Percentiles rank a stretch among this genome's conserved stretches.
Evolutionary conservation across 2,329 filamentous ascomycete species (phyloP).

Genomic region (Bipolaris gigantea): DNA sequence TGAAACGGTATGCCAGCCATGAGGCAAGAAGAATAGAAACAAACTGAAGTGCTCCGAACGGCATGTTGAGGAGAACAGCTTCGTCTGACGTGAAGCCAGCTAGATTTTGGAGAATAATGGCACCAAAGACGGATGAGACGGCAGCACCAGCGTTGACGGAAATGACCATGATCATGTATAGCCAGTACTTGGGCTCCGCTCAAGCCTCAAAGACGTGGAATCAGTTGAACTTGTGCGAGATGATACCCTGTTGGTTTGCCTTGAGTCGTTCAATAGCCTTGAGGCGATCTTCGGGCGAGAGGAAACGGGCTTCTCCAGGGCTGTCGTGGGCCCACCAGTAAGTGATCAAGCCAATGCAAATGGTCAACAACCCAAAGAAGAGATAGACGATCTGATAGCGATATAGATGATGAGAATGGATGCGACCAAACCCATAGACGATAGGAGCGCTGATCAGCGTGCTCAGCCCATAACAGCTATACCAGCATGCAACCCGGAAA

Average conservation of each 20-base stretch:
- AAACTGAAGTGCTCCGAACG: conserved; percentile 49
- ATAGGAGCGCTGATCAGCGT: conserved; percentile 62
- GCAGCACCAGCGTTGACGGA: conserved; percentile 42
- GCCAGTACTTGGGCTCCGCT: conserved; percentile 59
- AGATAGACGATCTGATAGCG: conserved; percentile 64
- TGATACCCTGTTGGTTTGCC: conserved; percentile 73
- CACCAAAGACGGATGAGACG: conserved; percentile 62
- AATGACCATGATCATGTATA: conserved; percentile 32
- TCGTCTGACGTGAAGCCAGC: conserved; percentile 61
- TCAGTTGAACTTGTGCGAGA: conserved; percentile 67
- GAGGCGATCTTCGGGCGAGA: conserved; percentile 66
- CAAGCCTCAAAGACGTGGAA: conserved; percentile 63
- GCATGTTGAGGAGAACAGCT: conserved; percentile 60
- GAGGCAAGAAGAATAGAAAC: conserved; percentile 44
- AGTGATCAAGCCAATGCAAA: conserved; percentile 46
- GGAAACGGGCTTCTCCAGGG: conserved; percentile 60
- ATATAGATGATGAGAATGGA: conserved; percentile 57
- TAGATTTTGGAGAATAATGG: conserved; percentile 60
- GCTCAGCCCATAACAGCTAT: conserved; percentile 65
- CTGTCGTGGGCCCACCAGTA: conserved; percentile 56
- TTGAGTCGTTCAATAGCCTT: conserved; percentile 71
- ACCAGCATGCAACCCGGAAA: conserved; percentile 57
- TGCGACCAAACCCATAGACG: conserved; percentile 62
- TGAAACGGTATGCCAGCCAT: conserved; percentile 61
- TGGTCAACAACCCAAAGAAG: conserved; percentile 47